Evolutionary conservation across 352 stramenopile genomes (phyloP), one percentile per base, ranked within the genome.

Genomic region (Pythium chondricola): DNA sequence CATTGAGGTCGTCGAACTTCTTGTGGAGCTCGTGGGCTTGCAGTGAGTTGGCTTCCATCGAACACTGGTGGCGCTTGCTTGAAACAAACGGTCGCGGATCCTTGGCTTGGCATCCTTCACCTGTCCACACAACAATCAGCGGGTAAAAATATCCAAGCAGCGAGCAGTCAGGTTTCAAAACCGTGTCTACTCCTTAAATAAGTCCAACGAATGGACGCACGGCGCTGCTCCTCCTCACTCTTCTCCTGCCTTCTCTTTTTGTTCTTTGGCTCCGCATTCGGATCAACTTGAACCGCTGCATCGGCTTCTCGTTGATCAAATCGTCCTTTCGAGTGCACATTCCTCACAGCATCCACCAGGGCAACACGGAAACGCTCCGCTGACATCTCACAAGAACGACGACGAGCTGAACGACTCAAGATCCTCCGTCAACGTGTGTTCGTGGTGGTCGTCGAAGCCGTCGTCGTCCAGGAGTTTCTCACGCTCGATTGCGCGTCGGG

Each of bases 371-470:
- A n/a, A n/a, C n/a, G n/a, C n/a, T n/a, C n/a, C n/a, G n/a, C n/a
- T n/a, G n/a, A n/a, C 27, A 20, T 8, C 38, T 76, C 74, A 91
- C 71, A 92, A 79, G 79, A 92, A 94, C 38, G 80, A 89, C 43
- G 83, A 91, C 36, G 83, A 89, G 62, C 80, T 91, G 65, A 94
- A 94, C 40, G 74, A 73, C 65, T 88, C 78, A 52, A 94, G 53
- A 55, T 94, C 83, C 38, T 91, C 74, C 21, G 64, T 88, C 50
- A 89, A 53, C 20, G 69, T 85, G 50, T 77, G 65, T 26, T 93
- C 77, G 56, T 90, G 75, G 24, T 78, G 65, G 17, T 68, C 45
- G 41, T 88, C 74, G 6, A 74, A 52, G 43, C 85, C 82, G 17
- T 90, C 67, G 39, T 83, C 67, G 36, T 58, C 63, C 27, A 62